A percentile compares a stretch with the other conserved stretches of the same genome.
phyloP scores from a whole-genome alignment of 78 protist species.

The Anaeramoeba flamelloides region DNA sequence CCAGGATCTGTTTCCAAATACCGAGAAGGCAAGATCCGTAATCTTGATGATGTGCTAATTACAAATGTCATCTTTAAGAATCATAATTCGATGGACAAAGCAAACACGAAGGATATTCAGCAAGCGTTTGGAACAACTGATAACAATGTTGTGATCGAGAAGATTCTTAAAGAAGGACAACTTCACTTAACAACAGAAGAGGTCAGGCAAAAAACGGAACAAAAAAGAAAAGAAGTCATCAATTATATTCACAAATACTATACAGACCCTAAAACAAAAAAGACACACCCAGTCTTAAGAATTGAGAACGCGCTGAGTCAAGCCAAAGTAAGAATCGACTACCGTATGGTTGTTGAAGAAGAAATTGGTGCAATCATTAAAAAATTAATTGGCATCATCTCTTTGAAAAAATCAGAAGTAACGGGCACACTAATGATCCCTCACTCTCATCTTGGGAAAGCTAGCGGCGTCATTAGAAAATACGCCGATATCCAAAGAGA shows the following conservation, averaged over 20 bases:
- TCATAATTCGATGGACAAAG: constrained; percentile 16
- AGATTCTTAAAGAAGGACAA: constrained; percentile 20
- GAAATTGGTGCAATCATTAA: constrained; percentile 17
- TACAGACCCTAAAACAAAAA: constrained; percentile 27
- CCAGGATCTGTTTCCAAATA: constrained; percentile 26
- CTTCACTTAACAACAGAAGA: constrained; percentile 16
- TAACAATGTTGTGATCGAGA: constrained; percentile 5
- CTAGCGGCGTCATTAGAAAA: constrained; percentile 14
- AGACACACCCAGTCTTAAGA: constrained; percentile 26
- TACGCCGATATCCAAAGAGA: constrained; percentile 15
- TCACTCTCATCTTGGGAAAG: constrained; percentile 9
- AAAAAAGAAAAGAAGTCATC: constrained; percentile 14
- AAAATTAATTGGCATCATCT: constrained; percentile 12
- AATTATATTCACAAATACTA: constrained; percentile 31
- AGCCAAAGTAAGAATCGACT: constrained; percentile 14
- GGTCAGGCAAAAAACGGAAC: constrained; percentile 19
- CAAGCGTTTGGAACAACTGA: constrained; percentile 19
- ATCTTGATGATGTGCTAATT: constrained; percentile 11
- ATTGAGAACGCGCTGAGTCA: constrained; percentile 18
- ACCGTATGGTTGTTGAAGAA: constrained; percentile 11
- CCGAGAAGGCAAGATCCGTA: constrained; percentile 14
- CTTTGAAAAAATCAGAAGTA: constrained; percentile 14
- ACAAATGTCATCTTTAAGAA: not conserved
- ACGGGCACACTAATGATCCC: constrained; percentile 17
- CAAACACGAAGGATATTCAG: constrained; percentile 4